Percentiles rank a stretch among this genome's conserved stretches.
phyloP scores from a whole-genome alignment of 306 rosid species.

The Glycine tomentella region DNA sequence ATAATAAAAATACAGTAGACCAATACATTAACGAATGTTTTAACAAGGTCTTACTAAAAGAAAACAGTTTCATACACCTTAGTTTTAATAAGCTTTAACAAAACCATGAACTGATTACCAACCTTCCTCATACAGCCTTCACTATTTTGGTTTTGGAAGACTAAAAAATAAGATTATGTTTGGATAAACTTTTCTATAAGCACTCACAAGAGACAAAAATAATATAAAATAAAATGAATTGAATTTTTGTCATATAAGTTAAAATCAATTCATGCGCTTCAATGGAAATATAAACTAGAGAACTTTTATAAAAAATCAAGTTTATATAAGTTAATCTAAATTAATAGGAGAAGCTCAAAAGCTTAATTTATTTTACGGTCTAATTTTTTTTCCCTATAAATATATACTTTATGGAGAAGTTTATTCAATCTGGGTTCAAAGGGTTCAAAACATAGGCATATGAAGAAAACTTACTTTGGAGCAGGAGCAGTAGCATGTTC shows the following conservation, averaged over 20 bases:
- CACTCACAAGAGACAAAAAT: background rate
- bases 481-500: conserved; percentile 21
- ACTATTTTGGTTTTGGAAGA: background rate
- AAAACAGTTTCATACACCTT: background rate
- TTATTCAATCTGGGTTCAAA: background rate
- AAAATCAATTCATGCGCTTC: background rate
- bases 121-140: background rate
- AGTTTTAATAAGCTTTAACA: background rate
- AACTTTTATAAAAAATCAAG: background rate
- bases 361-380: background rate
- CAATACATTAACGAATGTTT: background rate
- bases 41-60: background rate
- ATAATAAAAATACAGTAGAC: background rate
- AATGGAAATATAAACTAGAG: too few species aligned
- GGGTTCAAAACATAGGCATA: background rate
- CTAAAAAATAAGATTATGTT: background rate
- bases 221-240: background rate
- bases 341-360: background rate
- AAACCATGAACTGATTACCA: background rate
- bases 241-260: background rate
- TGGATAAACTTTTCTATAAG: background rate
- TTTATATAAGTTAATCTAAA: background rate
- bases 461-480: conserved; percentile 11
- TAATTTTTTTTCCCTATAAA: background rate
- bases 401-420: background rate